Evolutionary conservation across 257 asterid species (phyloP).

Genomic region (Gardenia jasminoides): DNA sequence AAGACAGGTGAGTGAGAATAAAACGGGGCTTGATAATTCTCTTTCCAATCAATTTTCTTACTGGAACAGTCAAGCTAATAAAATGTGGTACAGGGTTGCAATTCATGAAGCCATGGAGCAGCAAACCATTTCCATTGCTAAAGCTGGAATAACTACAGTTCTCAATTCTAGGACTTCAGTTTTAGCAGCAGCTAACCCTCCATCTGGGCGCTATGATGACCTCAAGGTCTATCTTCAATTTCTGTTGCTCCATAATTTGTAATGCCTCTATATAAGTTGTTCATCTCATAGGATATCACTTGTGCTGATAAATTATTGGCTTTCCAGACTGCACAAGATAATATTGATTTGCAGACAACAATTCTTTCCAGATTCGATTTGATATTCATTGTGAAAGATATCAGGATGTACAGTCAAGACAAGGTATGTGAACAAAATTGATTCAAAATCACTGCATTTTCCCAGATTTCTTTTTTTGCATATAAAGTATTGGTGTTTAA

Average conservation of each 20-base stretch:
- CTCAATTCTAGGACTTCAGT: conserved; percentile 99
- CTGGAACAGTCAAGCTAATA: conserved; percentile 25
- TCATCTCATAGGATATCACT: conserved; percentile 1
- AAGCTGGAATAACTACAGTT: conserved; percentile 99
- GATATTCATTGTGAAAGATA: conserved; percentile 92
- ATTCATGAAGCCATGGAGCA: conserved; percentile 99
- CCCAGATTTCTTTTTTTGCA: not conserved
- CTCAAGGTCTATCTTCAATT: conserved; percentile 59
- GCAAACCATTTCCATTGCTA: conserved; percentile 99
- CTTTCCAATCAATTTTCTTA: conserved; percentile 12
- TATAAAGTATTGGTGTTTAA: not conserved
- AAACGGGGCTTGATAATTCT: conserved; percentile 9
- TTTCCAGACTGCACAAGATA: conserved; percentile 95
- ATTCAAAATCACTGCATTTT: not conserved
- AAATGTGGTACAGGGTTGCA: conserved; percentile 69
- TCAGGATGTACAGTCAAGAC: conserved; percentile 86
- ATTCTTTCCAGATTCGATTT: conserved; percentile 96
- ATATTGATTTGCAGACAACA: conserved; percentile 98
- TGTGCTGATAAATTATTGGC: conserved; percentile 26
- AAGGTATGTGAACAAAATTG: conserved; percentile 49
- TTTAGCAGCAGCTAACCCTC: conserved; percentile 99
- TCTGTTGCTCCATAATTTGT: not conserved
- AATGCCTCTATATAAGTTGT: conserved; percentile 5
- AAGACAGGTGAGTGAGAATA: conserved; percentile 65
- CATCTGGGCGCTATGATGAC: conserved; percentile 98